Base-by-base conservation (phyloP, 2,329 filamentous ascomycete genomes). In the Arthrobotrys conoides region DNA sequence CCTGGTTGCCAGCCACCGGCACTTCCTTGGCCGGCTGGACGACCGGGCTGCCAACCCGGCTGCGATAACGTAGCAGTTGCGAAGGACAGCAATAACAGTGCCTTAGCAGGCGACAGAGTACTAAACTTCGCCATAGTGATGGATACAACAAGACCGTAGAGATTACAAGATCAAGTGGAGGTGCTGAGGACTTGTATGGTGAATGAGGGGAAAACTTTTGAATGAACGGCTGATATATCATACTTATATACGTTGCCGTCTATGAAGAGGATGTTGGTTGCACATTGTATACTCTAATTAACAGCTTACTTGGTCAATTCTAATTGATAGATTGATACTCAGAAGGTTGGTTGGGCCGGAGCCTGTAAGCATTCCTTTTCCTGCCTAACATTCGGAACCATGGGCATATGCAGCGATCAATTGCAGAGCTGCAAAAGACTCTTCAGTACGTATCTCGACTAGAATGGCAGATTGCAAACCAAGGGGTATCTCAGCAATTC, bases 51-150 rank as follows among this genome's bases (percentile, higher is more conserved):
- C 51, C 51, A 59, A 18, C 55, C 55, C n/a, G 63, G 22, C 33
- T 69, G 67, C 20, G 67, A 55, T 14, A 70, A 36, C 6, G 67
- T 51, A 61, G 53, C 44, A 9, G 53, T 24, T 18, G 30, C 41
- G 18, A 70, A 70, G 16, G 33, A 70, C 14, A 70, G 53, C 53
- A 55, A 22, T 49, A 70, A 41, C n/a, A 70, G 22, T 30, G 53
- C 67, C 67, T 53, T 63, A 22, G 53, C n/a, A 41, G 67, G 67
- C 67, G 30, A 70, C 27, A 70, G 30, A 41, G 53, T 61, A 70
- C 67, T 70, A 61, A 63, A 70, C 38, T 49, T 70, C 41, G 41
- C 30, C 67, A 70, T 70, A 33, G 41, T 33, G 30, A 18, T 27
- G 8, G 24, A 61, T 49, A 49, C 51, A 51, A 48, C 53, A 70